These are phyloP conservation scores for Nitzschia sp. DNA, from an alignment of 108 stramenopile genomes.

Conservation along the genomic window DNA sequence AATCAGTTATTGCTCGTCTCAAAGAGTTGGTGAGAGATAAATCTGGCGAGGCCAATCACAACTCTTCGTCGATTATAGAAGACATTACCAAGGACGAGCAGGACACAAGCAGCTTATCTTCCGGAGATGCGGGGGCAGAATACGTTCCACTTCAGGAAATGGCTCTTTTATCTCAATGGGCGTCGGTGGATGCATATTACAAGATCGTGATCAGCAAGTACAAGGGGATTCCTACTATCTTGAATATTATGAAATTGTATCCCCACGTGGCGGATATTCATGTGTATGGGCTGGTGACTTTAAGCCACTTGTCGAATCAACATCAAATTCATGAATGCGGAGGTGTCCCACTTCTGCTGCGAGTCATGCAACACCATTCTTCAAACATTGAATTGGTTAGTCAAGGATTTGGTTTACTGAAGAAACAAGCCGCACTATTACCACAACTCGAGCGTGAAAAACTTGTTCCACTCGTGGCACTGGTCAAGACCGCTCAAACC, in stretches of 20 bases:
- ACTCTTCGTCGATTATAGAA: not conserved
- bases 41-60: not conserved
- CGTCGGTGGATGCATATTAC: slow-evolving; percentile 14
- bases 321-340: slow-evolving; percentile 3
- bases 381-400: not conserved
- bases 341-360: not conserved
- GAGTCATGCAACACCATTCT: not conserved
- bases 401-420: slow-evolving; percentile 6
- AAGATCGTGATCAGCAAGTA: slow-evolving; percentile 24
- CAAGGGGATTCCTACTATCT: slow-evolving; percentile 4
- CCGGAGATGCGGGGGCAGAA: not conserved
- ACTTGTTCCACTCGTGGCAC: not conserved
- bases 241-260: slow-evolving; percentile 16
- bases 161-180: slow-evolving; percentile 15
- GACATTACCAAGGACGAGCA: not conserved
- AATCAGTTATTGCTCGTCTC: slow-evolving; percentile 6
- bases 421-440: not conserved
- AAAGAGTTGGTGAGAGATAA: not conserved
- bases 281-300: not conserved
- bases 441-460: not conserved
- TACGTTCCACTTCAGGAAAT: not conserved
- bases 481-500: not conserved
- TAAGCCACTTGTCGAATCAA: slow-evolving; percentile 7
- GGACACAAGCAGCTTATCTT: not conserved
- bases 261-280: slow-evolving; percentile 8